phyloP scores from a whole-genome alignment of 2,329 filamentous ascomycete species.

The Fusarium clavum region DNA sequence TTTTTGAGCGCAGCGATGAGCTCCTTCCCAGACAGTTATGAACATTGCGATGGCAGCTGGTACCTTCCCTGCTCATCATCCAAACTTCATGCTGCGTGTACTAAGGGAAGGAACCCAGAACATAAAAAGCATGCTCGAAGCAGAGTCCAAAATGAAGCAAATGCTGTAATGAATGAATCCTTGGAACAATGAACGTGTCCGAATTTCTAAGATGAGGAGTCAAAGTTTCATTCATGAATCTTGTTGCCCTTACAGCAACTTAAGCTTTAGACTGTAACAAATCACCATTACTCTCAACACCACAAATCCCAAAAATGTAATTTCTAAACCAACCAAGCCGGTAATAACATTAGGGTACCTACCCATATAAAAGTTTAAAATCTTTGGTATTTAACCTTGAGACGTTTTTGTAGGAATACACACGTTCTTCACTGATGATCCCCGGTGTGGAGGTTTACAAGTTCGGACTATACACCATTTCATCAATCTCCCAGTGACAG shows the following conservation, averaged over 20 bases:
- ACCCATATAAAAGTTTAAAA: neutral
- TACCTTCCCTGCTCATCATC: neutral
- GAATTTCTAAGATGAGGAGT: neutral
- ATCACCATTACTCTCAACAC: neutral
- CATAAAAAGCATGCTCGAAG: neutral
- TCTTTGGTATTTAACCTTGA: neutral
- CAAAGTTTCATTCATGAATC: neutral
- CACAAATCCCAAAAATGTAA: neutral
- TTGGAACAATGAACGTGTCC: neutral
- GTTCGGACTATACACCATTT: neutral
- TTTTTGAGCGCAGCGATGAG: neutral
- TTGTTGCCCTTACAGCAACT: neutral
- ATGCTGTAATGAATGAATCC: fast-evolving
- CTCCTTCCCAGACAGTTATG: neutral
- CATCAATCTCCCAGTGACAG: neutral
- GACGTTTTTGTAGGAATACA: neutral
- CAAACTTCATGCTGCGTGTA: neutral
- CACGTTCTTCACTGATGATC: neutral
- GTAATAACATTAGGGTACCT: neutral
- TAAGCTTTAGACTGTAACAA: neutral
- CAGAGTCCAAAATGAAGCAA: neutral
- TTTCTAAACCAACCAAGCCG: neutral
- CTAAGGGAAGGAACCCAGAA: fast-evolving
- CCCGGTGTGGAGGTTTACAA: neutral
- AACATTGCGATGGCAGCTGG: neutral